These are phyloP conservation scores for Phlyctochytrium planicorne DNA, from an alignment of 192 early-diverging fungal genomes.

Conservation along the genomic window DNA sequence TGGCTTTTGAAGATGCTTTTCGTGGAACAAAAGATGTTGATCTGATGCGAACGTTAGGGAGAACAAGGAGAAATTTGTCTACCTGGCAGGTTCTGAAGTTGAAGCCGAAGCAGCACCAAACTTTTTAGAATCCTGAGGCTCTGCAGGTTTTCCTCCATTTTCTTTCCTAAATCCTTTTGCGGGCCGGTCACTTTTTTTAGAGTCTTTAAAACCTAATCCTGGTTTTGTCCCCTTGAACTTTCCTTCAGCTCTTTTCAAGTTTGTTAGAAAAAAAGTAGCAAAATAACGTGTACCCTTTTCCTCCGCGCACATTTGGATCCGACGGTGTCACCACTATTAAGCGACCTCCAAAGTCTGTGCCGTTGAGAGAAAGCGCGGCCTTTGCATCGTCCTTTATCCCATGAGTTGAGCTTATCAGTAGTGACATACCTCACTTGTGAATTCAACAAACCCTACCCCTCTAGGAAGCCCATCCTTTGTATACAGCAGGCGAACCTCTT, in stretches of 20 bases:
- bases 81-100: not conserved
- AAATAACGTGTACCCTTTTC: constrained; percentile 5
- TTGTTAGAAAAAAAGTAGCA: no score
- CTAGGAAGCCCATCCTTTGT: constrained; percentile 21
- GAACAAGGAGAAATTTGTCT: not conserved
- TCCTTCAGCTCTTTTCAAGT: not conserved
- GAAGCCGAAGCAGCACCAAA: not conserved
- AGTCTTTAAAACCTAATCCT: no score
- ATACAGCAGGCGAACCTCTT: constrained; percentile 35
- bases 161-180: not conserved
- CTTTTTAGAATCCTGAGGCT: no score
- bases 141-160: not conserved
- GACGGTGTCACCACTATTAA: constrained; percentile 39
- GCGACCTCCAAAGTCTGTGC: constrained; percentile 31
- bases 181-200: not conserved
- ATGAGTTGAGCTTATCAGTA: not conserved
- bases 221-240: not conserved
- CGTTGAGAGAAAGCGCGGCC: constrained; percentile 38
- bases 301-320: constrained; percentile 42
- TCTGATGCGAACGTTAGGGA: not conserved
- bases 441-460: constrained; percentile 46
- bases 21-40: constrained; percentile 21
- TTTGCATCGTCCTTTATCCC: constrained; percentile 25
- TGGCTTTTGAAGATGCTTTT: not conserved
- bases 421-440: constrained; percentile 39